Base-by-base conservation (phyloP, 129 eudicot genomes). In the Glebionis coronaria region DNA sequence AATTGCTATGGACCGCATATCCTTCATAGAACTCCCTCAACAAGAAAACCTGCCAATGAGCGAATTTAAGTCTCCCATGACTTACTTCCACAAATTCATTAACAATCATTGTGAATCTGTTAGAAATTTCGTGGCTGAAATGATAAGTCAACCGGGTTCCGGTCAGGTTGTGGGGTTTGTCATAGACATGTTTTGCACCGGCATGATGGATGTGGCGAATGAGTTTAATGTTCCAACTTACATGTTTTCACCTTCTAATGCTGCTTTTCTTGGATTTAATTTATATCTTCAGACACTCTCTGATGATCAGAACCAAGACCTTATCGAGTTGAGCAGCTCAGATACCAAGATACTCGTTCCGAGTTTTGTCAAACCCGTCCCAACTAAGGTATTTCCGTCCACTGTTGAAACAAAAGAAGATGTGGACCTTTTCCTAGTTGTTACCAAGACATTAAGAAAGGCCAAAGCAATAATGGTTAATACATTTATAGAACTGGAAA, bases 161-260 rank as follows among this genome's bases (percentile, higher is more conserved):
- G 23, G 56, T 20, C 42, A 4, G 61, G n/a, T 75, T 4, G 20
- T 53, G 1, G 70, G 63, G 35, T 40, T 62, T 18, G 66, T 55
- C 58, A 14, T 64, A 11, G 72, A 73, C 60, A 44, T 55, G 47
- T 40, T 51, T 20, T 49, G 63, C n/a, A 21, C 52, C 11, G 15
- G 8, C 63, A 63, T 73, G 78, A 64, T 65, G 4, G 65, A 73
- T 10, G 72, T 73, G 61, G 72, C 72, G 2, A 56, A 65, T 49
- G 65, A 65, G 58, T 73, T 73, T 31, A 42, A 40, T 12, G 12
- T 73, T 20, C 71, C 78, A 9, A 35, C 49, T 2, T 64, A 73
- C 15, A 44, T 73, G 25, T 73, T 3, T 12, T 73, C 35, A 56
- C 63, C 65, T 23, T 62, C 65, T 20, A 44, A 21, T 49, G 71